Conservation (phyloP, 345 rosid species). For the Salix viminalis region DNA sequence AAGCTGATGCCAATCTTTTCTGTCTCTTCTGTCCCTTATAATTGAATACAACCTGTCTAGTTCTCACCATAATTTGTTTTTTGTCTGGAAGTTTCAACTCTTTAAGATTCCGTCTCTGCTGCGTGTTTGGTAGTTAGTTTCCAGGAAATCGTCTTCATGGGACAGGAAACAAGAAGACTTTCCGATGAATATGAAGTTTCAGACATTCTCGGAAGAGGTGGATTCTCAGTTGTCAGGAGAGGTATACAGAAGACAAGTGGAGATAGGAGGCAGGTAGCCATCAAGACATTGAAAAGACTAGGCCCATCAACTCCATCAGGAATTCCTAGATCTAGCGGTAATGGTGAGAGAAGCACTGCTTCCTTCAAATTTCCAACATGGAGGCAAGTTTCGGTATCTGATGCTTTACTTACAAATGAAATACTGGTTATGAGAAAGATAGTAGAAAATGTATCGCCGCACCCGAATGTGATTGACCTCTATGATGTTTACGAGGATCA, state of each 20-base stretch:
- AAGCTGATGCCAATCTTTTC: slow-evolving; percentile 24
- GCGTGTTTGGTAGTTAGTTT: background rate
- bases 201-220: slow-evolving; percentile 54
- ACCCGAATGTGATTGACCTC: slow-evolving; percentile 53
- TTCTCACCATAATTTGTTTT: background rate
- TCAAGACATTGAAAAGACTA: slow-evolving; percentile 53
- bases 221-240: slow-evolving; percentile 61
- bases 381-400: slow-evolving; percentile 52
- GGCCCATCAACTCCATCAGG: slow-evolving; percentile 21
- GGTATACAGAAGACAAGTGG: slow-evolving; percentile 35
- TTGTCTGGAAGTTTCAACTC: background rate
- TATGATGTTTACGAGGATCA: slow-evolving; percentile 64
- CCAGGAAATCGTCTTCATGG: slow-evolving; percentile 29
- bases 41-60: slow-evolving; percentile 1
- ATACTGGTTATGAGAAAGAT: slow-evolving; percentile 59
- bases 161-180: slow-evolving; percentile 43
- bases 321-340: background rate
- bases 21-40: slow-evolving; percentile 10
- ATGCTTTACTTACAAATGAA: slow-evolving; percentile 58
- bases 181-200: slow-evolving; percentile 49
- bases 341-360: slow-evolving; percentile 11
- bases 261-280: slow-evolving; percentile 35
- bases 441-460: slow-evolving; percentile 61
- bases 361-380: slow-evolving; percentile 31
- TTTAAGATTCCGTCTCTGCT: background rate